Conservation (phyloP, 2,329 filamentous ascomycete genomes). For the Aspergillus pseudoglaucus region DNA sequence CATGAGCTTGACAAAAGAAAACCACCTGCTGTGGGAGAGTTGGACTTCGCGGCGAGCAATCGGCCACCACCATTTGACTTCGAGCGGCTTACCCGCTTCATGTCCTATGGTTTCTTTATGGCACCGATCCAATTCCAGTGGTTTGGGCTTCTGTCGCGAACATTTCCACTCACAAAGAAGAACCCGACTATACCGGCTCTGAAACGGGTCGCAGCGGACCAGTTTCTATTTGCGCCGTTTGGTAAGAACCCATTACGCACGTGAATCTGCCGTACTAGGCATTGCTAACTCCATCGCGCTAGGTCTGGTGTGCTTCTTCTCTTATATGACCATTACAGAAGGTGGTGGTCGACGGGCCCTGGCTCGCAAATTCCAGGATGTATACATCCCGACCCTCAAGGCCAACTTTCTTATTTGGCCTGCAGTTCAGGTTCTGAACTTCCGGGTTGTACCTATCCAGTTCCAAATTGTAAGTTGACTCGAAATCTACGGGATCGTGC, state of each 20-base stretch:
- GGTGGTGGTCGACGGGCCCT: constrained; percentile 79
- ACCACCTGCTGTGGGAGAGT: constrained; percentile 57
- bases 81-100: constrained; percentile 87
- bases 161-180: constrained; percentile 78
- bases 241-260: constrained; percentile 41
- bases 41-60: constrained; percentile 54
- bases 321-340: constrained; percentile 92
- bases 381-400: constrained; percentile 89
- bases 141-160: constrained; percentile 76
- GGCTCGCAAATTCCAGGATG: constrained; percentile 77
- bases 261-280: constrained; percentile 14
- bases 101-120: constrained; percentile 96
- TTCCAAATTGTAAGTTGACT: constrained; percentile 77
- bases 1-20: constrained; percentile 79
- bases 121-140: constrained; percentile 91
- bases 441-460: constrained; percentile 87
- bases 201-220: constrained; percentile 87
- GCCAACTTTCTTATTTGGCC: constrained; percentile 96
- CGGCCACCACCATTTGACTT: constrained; percentile 88
- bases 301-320: constrained; percentile 83
- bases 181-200: constrained; percentile 69
- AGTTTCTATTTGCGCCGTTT: constrained; percentile 85
- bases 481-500: neutral
- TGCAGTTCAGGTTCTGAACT: constrained; percentile 92
- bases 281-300: constrained; percentile 6